phyloP scores from a whole-genome alignment of 2,329 filamentous ascomycete genomes.

The Tolypocladium ophioglossoides region DNA sequence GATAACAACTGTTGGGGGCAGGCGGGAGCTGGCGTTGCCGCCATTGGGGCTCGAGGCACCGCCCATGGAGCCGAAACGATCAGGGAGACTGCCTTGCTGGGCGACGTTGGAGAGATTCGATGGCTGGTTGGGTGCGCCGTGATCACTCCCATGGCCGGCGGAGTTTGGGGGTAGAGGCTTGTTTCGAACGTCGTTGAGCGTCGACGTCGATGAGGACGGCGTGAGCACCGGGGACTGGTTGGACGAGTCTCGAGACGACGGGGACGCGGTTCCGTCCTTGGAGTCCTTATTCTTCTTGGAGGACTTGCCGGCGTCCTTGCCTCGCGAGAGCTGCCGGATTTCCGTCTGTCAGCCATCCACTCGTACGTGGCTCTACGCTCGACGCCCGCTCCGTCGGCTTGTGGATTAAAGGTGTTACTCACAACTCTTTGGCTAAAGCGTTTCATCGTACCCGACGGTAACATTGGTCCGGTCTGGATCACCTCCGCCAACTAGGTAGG shows the following conservation, averaged over 20 bases:
- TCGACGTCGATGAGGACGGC: constrained; percentile 80
- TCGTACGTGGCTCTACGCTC: background rate
- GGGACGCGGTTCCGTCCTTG: constrained; percentile 72
- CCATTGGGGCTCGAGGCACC: constrained; percentile 26
- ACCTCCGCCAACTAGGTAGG: background rate
- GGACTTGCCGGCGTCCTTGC: constrained; percentile 79
- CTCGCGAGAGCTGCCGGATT: constrained; percentile 67
- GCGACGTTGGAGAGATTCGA: constrained; percentile 24
- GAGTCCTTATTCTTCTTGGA: constrained; percentile 63
- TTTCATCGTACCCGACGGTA: constrained; percentile 48
- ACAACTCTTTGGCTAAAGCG: constrained; percentile 87
- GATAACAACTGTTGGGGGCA: constrained; percentile 84
- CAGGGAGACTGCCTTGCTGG: constrained; percentile 24
- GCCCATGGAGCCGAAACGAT: constrained; percentile 30
- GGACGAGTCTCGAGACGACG: constrained; percentile 46
- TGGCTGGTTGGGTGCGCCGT: constrained; percentile 28
- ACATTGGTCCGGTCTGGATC: background rate
- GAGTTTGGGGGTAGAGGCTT: constrained; percentile 61
- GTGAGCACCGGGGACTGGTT: constrained; percentile 58
- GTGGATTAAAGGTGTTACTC: constrained; percentile 12
- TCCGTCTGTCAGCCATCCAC: constrained; percentile 1
- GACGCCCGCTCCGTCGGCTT: constrained; percentile 11
- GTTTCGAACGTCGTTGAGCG: constrained; percentile 74
- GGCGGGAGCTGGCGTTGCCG: constrained; percentile 21
- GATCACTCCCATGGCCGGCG: constrained; percentile 31